Base-by-base conservation (phyloP, 148 eudicot genomes). In the Camellia sinensis region DNA sequence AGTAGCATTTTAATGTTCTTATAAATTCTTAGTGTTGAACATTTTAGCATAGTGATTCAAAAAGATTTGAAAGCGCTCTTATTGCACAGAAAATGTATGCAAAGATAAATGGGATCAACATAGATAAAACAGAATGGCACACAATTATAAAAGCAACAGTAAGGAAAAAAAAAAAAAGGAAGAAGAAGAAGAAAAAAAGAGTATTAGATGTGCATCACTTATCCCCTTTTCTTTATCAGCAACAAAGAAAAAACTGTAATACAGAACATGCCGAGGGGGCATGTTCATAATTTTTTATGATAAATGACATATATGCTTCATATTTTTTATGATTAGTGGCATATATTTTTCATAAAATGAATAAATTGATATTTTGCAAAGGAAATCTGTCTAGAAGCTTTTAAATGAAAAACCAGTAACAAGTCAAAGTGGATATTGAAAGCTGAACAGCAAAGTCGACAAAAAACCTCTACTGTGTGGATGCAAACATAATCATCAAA, bases 341-440 rank as follows among this genome's bases (percentile, higher is more conserved):
- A 15, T 72, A 72, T 19, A 21, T 22, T 19, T 41, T 14, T 76
- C 70, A 45, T 2, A 29, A 4, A 72, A 48, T 10, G 12, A 29
- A 75, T 15, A 67, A 44, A 41, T 18, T 64, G 79, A 70, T 46
- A 44, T 5, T 46, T 76, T 52, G 22, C 72, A 66, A 18, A 67
- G 54, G 78, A 44, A 66, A 65, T 17, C 46, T 45, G 14, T 41
- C 57, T 52, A 71, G 21, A 21, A 71, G 13, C 54, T 71, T 71
- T 48, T 46, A 4, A 45, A 21, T 13, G 14, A 46, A 50, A 22
- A 5, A 15, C 50, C 7, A 37, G 59, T 15, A 52, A 67, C 22
- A 77, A 40, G 7, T 37, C 46, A 40, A 71, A 19, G 50, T 4
- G 14, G 54, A 53, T 11, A 65, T 65, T 50, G 80, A 65, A n/a